Percentiles rank a stretch among this genome's conserved stretches.
Conservation (phyloP, 1,284 basidiomycete genomes). For the Pholiota adiposa region DNA sequence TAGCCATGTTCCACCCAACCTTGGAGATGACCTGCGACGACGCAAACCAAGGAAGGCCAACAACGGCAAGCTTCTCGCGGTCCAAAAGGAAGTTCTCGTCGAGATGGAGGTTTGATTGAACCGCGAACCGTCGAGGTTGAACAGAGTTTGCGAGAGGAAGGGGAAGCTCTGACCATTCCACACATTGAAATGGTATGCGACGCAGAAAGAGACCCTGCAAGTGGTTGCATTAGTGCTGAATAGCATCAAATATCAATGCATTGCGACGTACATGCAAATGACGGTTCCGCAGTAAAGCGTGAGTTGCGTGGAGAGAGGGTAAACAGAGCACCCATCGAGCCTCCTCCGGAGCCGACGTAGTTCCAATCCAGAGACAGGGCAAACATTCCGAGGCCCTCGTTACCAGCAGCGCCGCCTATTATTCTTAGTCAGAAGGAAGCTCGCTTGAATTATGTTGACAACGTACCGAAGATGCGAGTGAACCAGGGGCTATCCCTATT, state of each 20-base stretch:
- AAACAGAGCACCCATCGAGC: constrained; percentile 47
- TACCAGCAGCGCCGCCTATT: constrained; percentile 45
- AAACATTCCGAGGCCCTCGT: constrained; percentile 54
- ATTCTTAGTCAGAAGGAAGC: too few species aligned
- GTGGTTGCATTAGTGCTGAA: not conserved
- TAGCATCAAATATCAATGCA: not conserved
- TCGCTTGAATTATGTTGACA: constrained; percentile 9
- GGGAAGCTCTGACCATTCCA: constrained; percentile 52
- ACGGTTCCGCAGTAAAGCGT: constrained; percentile 41
- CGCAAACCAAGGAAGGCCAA: constrained; percentile 50
- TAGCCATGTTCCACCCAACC: constrained; percentile 42
- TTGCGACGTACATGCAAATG: constrained; percentile 44
- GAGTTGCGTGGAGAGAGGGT: constrained; percentile 47
- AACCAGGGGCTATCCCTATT: constrained; percentile 56
- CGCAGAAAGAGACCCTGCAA: constrained; percentile 41
- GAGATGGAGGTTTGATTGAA: constrained; percentile 39
- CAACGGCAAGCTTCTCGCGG: constrained; percentile 38
- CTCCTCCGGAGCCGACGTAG: constrained; percentile 50
- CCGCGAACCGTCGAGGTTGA: constrained; percentile 41
- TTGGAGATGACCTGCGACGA: constrained; percentile 44
- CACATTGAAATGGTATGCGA: constrained; percentile 38
- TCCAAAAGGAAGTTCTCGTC: constrained; percentile 47
- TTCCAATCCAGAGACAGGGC: constrained; percentile 61
- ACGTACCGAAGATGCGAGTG: constrained; percentile 55
- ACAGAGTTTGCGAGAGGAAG: constrained; percentile 49